phyloP scores from a whole-genome alignment of 495 filamentous ascomycete genomes.

The Lepraria neglecta region DNA sequence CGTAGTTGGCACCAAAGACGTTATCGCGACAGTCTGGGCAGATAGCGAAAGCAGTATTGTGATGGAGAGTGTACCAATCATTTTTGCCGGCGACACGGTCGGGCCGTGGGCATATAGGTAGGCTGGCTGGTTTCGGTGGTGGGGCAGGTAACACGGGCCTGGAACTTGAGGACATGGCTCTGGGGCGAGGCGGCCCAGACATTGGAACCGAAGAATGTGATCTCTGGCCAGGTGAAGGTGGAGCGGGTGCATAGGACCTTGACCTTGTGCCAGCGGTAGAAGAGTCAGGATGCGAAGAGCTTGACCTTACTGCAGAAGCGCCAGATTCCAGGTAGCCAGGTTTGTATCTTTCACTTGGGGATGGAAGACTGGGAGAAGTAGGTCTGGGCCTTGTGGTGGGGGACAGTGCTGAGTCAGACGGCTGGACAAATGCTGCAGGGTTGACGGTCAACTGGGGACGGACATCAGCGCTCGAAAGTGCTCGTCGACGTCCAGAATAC shows the following conservation, averaged over 20 bases:
- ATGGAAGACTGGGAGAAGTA: constrained; percentile 14
- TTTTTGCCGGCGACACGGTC: constrained; percentile 43
- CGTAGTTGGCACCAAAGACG: constrained; percentile 50
- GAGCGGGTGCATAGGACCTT: constrained; percentile 7
- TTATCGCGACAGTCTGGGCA: constrained; percentile 57
- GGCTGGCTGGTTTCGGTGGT: constrained; percentile 17
- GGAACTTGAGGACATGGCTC: constrained; percentile 11
- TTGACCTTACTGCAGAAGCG: constrained; percentile 4
- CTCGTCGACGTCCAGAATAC: constrained; percentile 18
- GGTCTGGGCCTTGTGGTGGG: constrained; percentile 10
- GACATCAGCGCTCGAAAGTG: constrained; percentile 18
- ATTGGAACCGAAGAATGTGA: constrained; percentile 9
- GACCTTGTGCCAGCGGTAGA: constrained; percentile 1
- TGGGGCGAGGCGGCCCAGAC: constrained; percentile 5
- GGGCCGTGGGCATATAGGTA: constrained; percentile 52
- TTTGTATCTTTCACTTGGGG: constrained; percentile 16
- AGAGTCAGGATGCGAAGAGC: constrained; percentile 9
- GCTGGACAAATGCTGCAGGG: constrained; percentile 11
- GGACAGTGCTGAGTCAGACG: constrained; percentile 1
- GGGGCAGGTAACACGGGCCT: constrained; percentile 6
- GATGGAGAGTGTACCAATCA: constrained; percentile 62
- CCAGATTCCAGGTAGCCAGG: constrained; percentile 5
- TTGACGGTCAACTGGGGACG: constrained; percentile 20
- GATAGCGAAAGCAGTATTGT: constrained; percentile 51
- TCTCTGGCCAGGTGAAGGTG: not conserved